Evolutionary conservation across 2,329 filamentous ascomycete genomes (phyloP).

Genomic region (Achaetomium macrosporum): DNA sequence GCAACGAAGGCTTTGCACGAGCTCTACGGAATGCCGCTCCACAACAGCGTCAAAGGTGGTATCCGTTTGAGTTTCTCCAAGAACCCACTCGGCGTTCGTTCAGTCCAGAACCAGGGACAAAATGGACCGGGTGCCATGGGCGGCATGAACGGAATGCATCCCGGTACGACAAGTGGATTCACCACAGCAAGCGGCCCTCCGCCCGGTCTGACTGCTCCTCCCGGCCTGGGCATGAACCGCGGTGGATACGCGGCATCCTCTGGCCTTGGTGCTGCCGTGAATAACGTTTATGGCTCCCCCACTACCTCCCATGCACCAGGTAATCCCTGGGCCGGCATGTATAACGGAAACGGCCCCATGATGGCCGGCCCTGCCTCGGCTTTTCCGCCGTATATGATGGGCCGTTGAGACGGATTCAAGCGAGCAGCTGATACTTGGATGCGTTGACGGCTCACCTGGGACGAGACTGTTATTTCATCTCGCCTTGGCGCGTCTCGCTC

Average conservation of each 20-base stretch:
- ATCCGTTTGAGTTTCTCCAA: constrained; percentile 96
- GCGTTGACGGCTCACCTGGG: too few relatives aligned
- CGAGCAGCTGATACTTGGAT: background rate
- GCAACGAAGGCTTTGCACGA: constrained; percentile 88
- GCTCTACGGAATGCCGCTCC: constrained; percentile 77
- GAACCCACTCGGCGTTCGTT: constrained; percentile 89
- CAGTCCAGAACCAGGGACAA: constrained; percentile 56
- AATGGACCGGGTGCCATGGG: constrained; percentile 38
- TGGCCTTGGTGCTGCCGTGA: constrained; percentile 9
- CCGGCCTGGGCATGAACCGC: constrained; percentile 51
- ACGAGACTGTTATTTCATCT: too few relatives aligned
- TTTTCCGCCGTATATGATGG: constrained; percentile 28
- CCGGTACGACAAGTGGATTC: constrained; percentile 53
- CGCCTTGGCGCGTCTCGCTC: too few relatives aligned
- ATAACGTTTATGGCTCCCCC: constrained; percentile 18
- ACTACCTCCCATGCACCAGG: constrained; percentile 13
- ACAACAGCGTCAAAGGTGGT: constrained; percentile 90
- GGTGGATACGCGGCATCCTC: constrained; percentile 18
- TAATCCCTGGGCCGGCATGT: constrained; percentile 22
- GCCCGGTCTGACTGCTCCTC: constrained; percentile 71
- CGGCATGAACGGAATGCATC: constrained; percentile 54
- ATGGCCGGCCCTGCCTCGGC: constrained; percentile 19
- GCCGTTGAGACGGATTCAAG: background rate
- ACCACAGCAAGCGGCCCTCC: constrained; percentile 69
- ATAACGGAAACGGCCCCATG: constrained; percentile 18